These are phyloP conservation scores for Raddia distichophylla DNA, from an alignment of 176 grass and related monocot species.

Conservation along the genomic window DNA sequence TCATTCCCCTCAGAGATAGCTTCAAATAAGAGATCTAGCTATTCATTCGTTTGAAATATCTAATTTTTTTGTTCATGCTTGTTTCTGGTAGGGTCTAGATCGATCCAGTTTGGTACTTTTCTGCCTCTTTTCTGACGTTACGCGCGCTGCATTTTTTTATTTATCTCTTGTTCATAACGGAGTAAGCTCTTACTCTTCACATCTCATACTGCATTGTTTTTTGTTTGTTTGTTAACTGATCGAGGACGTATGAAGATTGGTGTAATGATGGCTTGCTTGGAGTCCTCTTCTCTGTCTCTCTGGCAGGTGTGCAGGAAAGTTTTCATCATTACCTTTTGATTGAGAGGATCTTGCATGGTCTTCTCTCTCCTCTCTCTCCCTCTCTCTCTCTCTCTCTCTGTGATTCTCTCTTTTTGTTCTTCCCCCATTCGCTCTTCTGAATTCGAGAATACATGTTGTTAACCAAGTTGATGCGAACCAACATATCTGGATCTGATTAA, in stretches of 20 bases:
- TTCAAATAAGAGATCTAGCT: conserved; percentile 46
- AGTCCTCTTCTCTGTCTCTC: conserved; percentile 46
- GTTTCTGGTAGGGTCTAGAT: not conserved
- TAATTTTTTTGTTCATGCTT: conserved; percentile 1
- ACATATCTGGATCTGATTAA: not conserved
- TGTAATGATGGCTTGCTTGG: conserved; percentile 69
- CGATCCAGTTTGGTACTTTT: not conserved
- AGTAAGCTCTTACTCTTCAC: conserved; percentile 34
- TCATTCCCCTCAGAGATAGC: conserved; percentile 95
- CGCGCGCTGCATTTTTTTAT: not conserved
- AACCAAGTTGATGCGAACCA: not conserved
- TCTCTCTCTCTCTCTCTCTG: not conserved
- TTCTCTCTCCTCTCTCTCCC: conserved; percentile 42
- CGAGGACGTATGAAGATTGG: conserved; percentile 58
- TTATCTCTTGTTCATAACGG: conserved; percentile 31
- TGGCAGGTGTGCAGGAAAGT: conserved; percentile 57
- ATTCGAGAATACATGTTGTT: not conserved
- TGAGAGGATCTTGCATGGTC: conserved; percentile 34
- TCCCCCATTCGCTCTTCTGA: not conserved
- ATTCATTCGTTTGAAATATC: not conserved
- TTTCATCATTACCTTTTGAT: conserved; percentile 74
- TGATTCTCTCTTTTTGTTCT: not conserved
- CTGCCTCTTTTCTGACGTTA: not conserved
- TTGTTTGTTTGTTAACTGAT: conserved; percentile 38
- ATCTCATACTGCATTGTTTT: not conserved